Evolutionary conservation across 352 stramenopile species (phyloP).

Genomic region (Pythium oligandrum): DNA sequence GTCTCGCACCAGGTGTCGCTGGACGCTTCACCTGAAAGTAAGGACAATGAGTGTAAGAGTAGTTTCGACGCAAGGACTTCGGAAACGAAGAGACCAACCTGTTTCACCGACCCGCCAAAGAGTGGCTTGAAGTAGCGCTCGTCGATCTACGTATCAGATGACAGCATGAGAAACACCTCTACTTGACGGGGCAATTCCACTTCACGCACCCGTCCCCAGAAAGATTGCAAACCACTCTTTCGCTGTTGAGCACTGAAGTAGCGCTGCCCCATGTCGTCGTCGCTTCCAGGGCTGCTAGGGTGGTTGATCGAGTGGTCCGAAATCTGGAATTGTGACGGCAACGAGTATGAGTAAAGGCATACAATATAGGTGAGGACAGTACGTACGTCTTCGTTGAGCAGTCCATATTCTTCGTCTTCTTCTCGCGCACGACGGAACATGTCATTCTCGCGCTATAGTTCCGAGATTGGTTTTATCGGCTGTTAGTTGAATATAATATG

Average conservation of each 20-base stretch:
- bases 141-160: slow-evolving; percentile 31
- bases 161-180: too few species aligned
- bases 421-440: slow-evolving; percentile 7
- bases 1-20: too few species aligned
- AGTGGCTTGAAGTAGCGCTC: slow-evolving; percentile 65
- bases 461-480: not conserved
- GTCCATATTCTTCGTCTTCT: slow-evolving; percentile 40
- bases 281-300: slow-evolving; percentile 13
- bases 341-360: slow-evolving; percentile 7
- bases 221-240: slow-evolving; percentile 41
- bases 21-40: too few species aligned
- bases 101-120: slow-evolving; percentile 43
- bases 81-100: slow-evolving; percentile 6
- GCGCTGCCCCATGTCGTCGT: slow-evolving; percentile 21
- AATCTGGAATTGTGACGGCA: slow-evolving; percentile 9
- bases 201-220: slow-evolving; percentile 52
- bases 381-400: slow-evolving; percentile 31
- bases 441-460: slow-evolving; percentile 18
- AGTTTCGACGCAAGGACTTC: too few species aligned
- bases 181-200: too few species aligned
- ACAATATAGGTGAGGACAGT: not conserved
- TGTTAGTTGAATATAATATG: not conserved
- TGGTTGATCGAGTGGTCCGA: slow-evolving; percentile 32
- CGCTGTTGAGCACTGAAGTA: slow-evolving; percentile 18
- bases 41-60: too few species aligned